Percentiles rank a stretch among this genome's conserved stretches.
Conservation (phyloP, 2,329 filamentous ascomycete species). For the Aspergillus sp. region DNA sequence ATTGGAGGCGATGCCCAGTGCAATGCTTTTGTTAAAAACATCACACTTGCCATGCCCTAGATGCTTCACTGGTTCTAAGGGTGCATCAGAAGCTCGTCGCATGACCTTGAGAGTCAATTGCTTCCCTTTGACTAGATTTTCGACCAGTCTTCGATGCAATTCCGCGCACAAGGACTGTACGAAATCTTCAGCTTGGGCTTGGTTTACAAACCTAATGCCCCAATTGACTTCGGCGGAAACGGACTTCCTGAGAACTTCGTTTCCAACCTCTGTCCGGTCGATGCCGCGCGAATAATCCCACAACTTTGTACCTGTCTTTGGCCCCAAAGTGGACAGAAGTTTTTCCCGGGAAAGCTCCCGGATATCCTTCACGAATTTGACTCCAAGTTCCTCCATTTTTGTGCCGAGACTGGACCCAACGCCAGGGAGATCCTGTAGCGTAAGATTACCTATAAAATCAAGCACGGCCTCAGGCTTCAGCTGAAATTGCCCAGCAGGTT, state of each 20-base stretch:
- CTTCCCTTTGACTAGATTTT: slow-evolving; percentile 77
- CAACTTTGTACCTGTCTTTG: slow-evolving; percentile 85
- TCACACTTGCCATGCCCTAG: slow-evolving; percentile 94
- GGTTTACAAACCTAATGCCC: slow-evolving; percentile 90
- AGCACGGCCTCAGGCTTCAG: slow-evolving; percentile 73
- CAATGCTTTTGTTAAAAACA: slow-evolving; percentile 77
- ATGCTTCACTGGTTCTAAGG: slow-evolving; percentile 84
- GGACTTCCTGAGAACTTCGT: slow-evolving; percentile 78
- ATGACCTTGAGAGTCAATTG: slow-evolving; percentile 94
- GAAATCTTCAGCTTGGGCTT: slow-evolving; percentile 90
- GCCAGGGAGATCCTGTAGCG: slow-evolving; percentile 75
- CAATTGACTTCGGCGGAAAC: slow-evolving; percentile 97
- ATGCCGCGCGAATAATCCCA: slow-evolving; percentile 87
- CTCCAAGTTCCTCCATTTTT: slow-evolving; percentile 78
- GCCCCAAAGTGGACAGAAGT: slow-evolving; percentile 65
- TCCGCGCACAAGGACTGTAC: slow-evolving; percentile 77
- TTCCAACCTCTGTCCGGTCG: slow-evolving; percentile 75
- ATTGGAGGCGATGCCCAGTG: slow-evolving; percentile 79
- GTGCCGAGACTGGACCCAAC: slow-evolving; percentile 85
- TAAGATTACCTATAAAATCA: slow-evolving; percentile 66
- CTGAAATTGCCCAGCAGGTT: slow-evolving; percentile 87
- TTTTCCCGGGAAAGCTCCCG: slow-evolving; percentile 68
- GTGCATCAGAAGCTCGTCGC: slow-evolving; percentile 75
- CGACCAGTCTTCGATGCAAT: slow-evolving; percentile 67
- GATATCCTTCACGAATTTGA: slow-evolving; percentile 76